Conservation (phyloP, 2,329 filamentous ascomycete genomes). For the Fusarium hostae region DNA sequence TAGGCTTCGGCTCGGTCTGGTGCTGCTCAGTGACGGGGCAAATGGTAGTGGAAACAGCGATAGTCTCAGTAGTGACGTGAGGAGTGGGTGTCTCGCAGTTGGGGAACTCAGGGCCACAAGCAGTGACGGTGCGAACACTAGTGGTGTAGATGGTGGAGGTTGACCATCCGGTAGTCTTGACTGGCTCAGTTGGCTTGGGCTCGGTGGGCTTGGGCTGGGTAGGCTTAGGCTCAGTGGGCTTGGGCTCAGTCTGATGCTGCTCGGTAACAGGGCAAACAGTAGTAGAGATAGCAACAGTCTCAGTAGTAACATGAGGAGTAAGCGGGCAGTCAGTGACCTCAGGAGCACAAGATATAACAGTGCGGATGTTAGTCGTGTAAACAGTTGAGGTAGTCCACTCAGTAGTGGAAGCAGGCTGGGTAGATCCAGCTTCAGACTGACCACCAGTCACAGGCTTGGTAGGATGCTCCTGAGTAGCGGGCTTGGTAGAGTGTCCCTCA, state of each 20-base stretch:
- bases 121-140: conserved; percentile 32
- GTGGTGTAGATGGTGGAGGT: conserved; percentile 35
- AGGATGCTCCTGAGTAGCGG: not conserved
- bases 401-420: conserved; percentile 25
- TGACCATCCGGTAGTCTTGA: conserved; percentile 24
- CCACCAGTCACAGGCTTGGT: conserved; percentile 14
- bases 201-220: conserved; percentile 1
- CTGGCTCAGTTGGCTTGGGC: not conserved
- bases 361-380: conserved; percentile 31
- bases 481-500: not conserved
- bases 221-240: conserved; percentile 1
- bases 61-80: conserved; percentile 12
- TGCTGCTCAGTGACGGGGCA: conserved; percentile 28
- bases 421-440: conserved; percentile 8
- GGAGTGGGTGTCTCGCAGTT: conserved; percentile 13
- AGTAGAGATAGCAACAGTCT: conserved; percentile 27
- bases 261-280: conserved; percentile 33
- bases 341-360: conserved; percentile 28
- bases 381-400: conserved; percentile 31
- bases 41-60: conserved; percentile 31
- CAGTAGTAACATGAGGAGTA: conserved; percentile 27
- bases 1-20: conserved; percentile 1
- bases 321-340: conserved; percentile 13
- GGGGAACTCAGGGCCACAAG: conserved; percentile 1
- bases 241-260: conserved; percentile 9